A percentile compares a stretch with the other conserved stretches of the same genome.
phyloP scores from a whole-genome alignment of 2,329 filamentous ascomycete species.

The Rachicladosporium sp. region DNA sequence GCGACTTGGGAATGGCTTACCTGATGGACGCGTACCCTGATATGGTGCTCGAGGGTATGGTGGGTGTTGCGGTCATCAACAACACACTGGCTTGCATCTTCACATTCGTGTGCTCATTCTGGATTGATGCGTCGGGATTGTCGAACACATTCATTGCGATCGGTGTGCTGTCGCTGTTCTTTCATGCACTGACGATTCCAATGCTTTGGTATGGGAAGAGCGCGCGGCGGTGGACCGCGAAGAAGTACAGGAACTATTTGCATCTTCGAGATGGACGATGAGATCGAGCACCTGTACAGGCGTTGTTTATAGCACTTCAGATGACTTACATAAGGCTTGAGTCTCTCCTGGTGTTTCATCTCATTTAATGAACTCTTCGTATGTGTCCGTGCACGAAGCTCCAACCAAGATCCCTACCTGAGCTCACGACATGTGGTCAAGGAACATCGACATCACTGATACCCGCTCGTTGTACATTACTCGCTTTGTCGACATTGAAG shows the following conservation, averaged over 20 bases:
- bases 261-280: conserved; percentile 2
- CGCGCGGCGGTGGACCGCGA: conserved; percentile 25
- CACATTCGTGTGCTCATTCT: conserved; percentile 30
- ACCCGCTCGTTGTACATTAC: too few relatives aligned
- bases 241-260: neutral
- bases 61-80: conserved; percentile 32
- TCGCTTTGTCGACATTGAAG: too few relatives aligned
- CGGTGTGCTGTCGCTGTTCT: conserved; percentile 28
- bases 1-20: too few relatives aligned
- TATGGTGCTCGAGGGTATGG: conserved; percentile 27
- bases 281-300: conserved; percentile 1
- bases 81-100: conserved; percentile 33
- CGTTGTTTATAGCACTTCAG: neutral
- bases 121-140: conserved; percentile 27
- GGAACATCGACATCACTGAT: too few relatives aligned
- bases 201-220: conserved; percentile 32
- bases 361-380: conserved; percentile 33
- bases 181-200: conserved; percentile 28
- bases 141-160: conserved; percentile 32
- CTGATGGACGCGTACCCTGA: too few relatives aligned
- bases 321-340: too few relatives aligned
- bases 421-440: too few relatives aligned
- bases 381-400: too few relatives aligned
- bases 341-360: too few relatives aligned
- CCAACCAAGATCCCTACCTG: too few relatives aligned